These are phyloP conservation scores for Rhipidocladum racemiflorum DNA, from an alignment of 176 grass and related monocot genomes.

Conservation along the genomic window DNA sequence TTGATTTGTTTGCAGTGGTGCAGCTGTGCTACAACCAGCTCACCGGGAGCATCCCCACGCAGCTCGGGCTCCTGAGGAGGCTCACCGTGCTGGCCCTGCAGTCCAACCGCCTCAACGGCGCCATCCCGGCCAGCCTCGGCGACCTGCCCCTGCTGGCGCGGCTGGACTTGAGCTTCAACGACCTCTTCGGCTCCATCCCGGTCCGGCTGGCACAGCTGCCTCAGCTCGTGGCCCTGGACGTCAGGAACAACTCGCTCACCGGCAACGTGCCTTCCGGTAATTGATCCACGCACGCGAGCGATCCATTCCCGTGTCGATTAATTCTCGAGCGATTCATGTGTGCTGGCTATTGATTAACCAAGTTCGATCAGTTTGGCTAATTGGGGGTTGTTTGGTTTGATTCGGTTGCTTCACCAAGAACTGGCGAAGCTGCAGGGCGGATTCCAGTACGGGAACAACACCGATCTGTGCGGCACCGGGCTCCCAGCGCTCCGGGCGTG, in stretches of 20 bases:
- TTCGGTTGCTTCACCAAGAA: constrained; percentile 41
- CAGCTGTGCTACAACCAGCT: constrained; percentile 97
- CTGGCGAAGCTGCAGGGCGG: constrained; percentile 59
- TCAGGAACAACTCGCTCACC: constrained; percentile 89
- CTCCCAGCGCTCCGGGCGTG: constrained; percentile 60
- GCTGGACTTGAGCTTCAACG: constrained; percentile 79
- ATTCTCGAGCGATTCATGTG: background rate
- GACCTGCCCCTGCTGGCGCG: constrained; percentile 59
- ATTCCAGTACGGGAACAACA: constrained; percentile 85
- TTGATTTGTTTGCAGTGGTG: constrained; percentile 47
- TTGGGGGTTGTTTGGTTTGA: background rate
- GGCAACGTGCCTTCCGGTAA: constrained; percentile 86
- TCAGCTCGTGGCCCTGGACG: constrained; percentile 55
- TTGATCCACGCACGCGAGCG: background rate
- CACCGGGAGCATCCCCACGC: constrained; percentile 81
- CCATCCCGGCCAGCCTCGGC: constrained; percentile 88
- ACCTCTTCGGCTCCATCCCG: constrained; percentile 82
- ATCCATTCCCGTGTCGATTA: background rate
- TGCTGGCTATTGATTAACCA: background rate
- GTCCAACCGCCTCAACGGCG: constrained; percentile 75
- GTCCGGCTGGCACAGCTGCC: constrained; percentile 61
- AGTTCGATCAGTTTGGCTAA: background rate
- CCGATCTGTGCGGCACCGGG: constrained; percentile 61
- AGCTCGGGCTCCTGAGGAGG: constrained; percentile 64
- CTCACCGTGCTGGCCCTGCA: constrained; percentile 79